A percentile compares a stretch with the other conserved stretches of the same genome.
These are phyloP conservation scores for Fusarium liriodendri DNA, from an alignment of 2,329 filamentous ascomycete genomes.

Conservation along the genomic window DNA sequence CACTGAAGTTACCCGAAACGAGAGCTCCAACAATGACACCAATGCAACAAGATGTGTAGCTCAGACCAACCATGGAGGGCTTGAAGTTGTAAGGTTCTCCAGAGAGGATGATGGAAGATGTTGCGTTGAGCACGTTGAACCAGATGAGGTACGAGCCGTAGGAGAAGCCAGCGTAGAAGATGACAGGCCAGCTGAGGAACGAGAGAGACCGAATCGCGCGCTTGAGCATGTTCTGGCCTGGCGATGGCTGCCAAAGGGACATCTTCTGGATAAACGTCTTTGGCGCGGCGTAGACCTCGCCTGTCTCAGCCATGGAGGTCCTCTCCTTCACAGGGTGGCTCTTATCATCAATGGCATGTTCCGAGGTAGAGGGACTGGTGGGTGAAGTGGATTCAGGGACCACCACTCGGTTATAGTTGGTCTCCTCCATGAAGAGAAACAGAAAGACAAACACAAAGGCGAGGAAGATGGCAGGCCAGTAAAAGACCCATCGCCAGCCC, in stretches of 20 bases:
- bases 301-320: neutral
- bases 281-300: conserved; percentile 16
- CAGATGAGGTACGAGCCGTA: conserved; percentile 57
- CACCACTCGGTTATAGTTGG: conserved; percentile 58
- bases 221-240: conserved; percentile 47
- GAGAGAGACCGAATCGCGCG: conserved; percentile 52
- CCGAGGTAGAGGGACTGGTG: neutral
- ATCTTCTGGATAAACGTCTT: conserved; percentile 58
- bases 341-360: conserved; percentile 14
- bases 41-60: conserved; percentile 51
- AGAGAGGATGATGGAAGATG: conserved; percentile 53
- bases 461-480: conserved; percentile 55
- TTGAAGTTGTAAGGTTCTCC: conserved; percentile 52
- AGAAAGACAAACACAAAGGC: conserved; percentile 50
- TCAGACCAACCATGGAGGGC: conserved; percentile 53
- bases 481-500: conserved; percentile 57
- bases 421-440: conserved; percentile 71
- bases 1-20: conserved; percentile 50
- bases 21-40: conserved; percentile 47
- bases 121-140: conserved; percentile 59
- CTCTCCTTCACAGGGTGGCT: neutral
- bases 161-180: conserved; percentile 56
- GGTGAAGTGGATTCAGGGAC: neutral
- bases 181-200: conserved; percentile 54
- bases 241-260: conserved; percentile 52